A percentile compares a stretch with the other conserved stretches of the same genome.
Conservation (phyloP, 371 early-diverging fungal species). For the Basidiobolus meristosporus region DNA sequence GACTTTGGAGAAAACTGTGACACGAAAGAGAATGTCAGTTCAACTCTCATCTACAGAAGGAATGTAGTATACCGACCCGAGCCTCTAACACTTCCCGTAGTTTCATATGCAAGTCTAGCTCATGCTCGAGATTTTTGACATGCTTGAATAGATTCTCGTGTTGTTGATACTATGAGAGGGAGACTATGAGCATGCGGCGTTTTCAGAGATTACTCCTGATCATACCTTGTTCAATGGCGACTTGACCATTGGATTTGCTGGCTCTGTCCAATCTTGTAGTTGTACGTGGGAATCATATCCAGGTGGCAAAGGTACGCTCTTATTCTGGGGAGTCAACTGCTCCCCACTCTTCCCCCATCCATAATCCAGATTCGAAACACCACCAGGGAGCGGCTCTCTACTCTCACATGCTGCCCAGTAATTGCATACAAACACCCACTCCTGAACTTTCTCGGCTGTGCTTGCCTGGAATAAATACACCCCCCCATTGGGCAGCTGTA, state of each 20-base stretch:
- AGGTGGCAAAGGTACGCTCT: neutral
- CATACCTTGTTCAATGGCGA: conserved; percentile 6
- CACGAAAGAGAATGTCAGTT: neutral
- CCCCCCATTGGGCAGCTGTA: conserved; percentile 56
- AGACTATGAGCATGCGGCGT: no score
- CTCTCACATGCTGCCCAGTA: conserved; percentile 81
- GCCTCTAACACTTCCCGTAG: conserved; percentile 20
- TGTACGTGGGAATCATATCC: conserved; percentile 4
- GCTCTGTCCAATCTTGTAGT: conserved; percentile 5
- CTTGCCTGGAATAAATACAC: conserved; percentile 68
- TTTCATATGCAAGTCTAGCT: conserved; percentile 26
- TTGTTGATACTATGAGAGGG: no score
- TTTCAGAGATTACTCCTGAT: no score
- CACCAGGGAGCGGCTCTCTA: conserved; percentile 70
- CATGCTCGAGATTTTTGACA: conserved; percentile 12
- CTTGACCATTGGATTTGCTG: conserved; percentile 6
- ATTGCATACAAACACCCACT: conserved; percentile 73
- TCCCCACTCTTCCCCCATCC: conserved; percentile 76
- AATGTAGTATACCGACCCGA: conserved; percentile 15
- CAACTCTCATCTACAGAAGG: neutral
- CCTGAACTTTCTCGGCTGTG: conserved; percentile 33
- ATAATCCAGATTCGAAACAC: conserved; percentile 68
- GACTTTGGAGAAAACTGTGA: conserved; percentile 28
- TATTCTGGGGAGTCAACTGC: no score
- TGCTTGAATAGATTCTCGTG: conserved; percentile 17